Evolutionary conservation across 495 filamentous ascomycete species (phyloP).

Genomic region (Immersiella caudata): DNA sequence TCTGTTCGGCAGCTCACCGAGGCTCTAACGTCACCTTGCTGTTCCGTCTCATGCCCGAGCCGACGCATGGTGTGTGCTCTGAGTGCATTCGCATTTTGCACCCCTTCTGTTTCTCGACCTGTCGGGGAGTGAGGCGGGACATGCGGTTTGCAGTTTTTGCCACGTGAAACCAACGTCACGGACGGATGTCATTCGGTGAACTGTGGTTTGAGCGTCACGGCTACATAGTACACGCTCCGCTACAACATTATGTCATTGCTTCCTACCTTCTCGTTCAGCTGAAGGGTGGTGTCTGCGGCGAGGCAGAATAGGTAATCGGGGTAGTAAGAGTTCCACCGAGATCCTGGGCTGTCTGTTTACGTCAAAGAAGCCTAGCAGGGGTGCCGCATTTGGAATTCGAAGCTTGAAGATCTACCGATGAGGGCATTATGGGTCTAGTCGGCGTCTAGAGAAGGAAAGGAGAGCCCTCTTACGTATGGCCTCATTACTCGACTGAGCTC

Average conservation of each 20-base stretch:
- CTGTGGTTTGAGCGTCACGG: neutral
- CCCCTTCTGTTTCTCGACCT: neutral
- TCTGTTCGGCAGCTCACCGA: neutral
- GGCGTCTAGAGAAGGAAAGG: neutral
- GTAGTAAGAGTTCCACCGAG: neutral
- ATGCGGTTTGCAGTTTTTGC: neutral
- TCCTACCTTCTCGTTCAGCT: neutral
- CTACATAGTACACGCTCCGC: constrained; percentile 1
- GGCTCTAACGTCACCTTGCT: neutral
- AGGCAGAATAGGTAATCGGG: neutral
- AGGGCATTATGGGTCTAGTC: neutral
- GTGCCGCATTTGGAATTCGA: neutral
- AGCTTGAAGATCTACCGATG: neutral
- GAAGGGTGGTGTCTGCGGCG: neutral
- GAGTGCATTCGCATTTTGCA: too few species aligned
- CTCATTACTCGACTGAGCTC: neutral
- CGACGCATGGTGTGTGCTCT: neutral
- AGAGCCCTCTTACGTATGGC: neutral
- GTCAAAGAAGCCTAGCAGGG: neutral
- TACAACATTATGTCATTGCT: neutral
- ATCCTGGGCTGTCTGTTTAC: neutral
- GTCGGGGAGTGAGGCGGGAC: neutral
- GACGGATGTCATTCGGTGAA: neutral
- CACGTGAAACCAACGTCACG: neutral
- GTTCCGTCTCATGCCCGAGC: neutral